These are phyloP conservation scores for Scopulariopsis brevicaulis DNA, from an alignment of 2,329 filamentous ascomycete genomes.

Conservation along the genomic window DNA sequence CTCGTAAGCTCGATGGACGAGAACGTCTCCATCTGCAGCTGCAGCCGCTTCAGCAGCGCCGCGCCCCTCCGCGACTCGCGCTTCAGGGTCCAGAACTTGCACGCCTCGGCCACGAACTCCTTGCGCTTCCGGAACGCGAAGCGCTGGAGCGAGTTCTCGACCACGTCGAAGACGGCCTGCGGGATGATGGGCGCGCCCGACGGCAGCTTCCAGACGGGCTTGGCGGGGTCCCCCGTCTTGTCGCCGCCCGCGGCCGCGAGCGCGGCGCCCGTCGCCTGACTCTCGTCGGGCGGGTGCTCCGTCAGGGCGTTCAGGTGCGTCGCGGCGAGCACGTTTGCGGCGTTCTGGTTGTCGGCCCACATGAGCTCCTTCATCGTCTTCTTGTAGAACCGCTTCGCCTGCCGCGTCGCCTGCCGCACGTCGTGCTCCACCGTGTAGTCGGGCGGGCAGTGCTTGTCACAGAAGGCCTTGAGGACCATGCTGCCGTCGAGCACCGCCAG, in stretches of 20 bases:
- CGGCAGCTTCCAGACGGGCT: slow-evolving; percentile 79
- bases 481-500: slow-evolving; percentile 67
- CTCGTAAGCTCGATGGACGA: slow-evolving; percentile 95
- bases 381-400: slow-evolving; percentile 83
- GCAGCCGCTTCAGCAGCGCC: slow-evolving; percentile 81
- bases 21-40: slow-evolving; percentile 92
- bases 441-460: slow-evolving; percentile 83
- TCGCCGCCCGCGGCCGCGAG: slow-evolving; percentile 65
- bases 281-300: slow-evolving; percentile 67
- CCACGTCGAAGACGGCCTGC: slow-evolving; percentile 72
- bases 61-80: slow-evolving; percentile 85
- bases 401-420: slow-evolving; percentile 66
- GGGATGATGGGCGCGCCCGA: slow-evolving; percentile 94
- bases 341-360: slow-evolving; percentile 84
- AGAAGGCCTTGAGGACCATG: slow-evolving; percentile 84
- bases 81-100: slow-evolving; percentile 97
- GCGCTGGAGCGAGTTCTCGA: slow-evolving; percentile 71
- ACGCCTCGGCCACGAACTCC: slow-evolving; percentile 85
- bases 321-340: slow-evolving; percentile 71
- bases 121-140: slow-evolving; percentile 77
- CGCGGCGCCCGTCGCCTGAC: slow-evolving; percentile 75
- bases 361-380: slow-evolving; percentile 77
- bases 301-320: slow-evolving; percentile 51
- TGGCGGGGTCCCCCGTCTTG: slow-evolving; percentile 58
- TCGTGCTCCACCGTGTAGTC: slow-evolving; percentile 84